Base-by-base conservation (phyloP, 495 filamentous ascomycete genomes). In the Trichoderma orchidacearum region DNA sequence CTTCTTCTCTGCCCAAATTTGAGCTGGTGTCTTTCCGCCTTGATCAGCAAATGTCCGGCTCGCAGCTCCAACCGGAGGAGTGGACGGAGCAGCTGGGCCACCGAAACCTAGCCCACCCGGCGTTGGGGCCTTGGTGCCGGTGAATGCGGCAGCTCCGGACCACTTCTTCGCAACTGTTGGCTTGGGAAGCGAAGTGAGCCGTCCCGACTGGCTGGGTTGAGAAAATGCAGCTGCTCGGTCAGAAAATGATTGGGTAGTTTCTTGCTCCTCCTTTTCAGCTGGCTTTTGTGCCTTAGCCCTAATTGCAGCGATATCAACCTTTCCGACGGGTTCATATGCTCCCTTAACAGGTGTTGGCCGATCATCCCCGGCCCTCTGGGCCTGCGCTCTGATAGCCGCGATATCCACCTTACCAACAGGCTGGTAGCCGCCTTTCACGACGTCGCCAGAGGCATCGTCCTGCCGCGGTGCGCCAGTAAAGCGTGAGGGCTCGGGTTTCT, bases 1-100 rank as follows among this genome's bases (percentile, higher is more conserved):
- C 73, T 96, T 98, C 69, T 87, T 94, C 71, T 99, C 93, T 0
- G 91, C 91, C 93, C 93, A 99, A 17, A 95, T 68, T 66, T 99
- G 93, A 23, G 94, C 90, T 17, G 93, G 93, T 5, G 93, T 96
- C 72, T 97, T 99, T 50, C 90, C 92, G 57, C 87, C 92, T 70
- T 94, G 76, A 57, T 96, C 89, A 3, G 93, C 92, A 75, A 95
- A 98, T 23, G 89, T 95, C 61, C 86, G 80, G 68, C 90, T 94
- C 34, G 90, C 90, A 57, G 80, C 77, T 25, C 90, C 90, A 48
- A 94, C 74, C 30, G 82, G 82, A 0, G 80, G 69, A 35, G 78
- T 61, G 18, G 80, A 66, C 12, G 75, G 66, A 13, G 72, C 61
- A 1, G 77, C 70, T 17, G 72, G 68, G 6, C 76, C 76, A 2